phyloP scores from a whole-genome alignment of 1,284 basidiomycete genomes.

The Puccinia hordei region DNA sequence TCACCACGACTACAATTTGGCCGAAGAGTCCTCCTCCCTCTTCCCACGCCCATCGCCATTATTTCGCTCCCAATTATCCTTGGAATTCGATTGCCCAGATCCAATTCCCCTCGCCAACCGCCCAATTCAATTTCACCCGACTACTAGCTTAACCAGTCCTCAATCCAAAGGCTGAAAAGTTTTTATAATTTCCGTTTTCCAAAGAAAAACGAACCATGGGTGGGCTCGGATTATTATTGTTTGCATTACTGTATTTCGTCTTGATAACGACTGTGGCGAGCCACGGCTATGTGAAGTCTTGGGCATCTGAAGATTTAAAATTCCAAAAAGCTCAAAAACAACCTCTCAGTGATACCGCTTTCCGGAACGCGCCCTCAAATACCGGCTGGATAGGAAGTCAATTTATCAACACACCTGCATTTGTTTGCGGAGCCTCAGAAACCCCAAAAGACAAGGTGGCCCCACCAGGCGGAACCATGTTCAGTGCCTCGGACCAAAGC shows the following conservation, averaged over 20 bases:
- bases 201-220: background rate
- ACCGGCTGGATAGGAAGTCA: conserved; percentile 50
- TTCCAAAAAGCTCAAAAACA: conserved; percentile 43
- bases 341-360: conserved; percentile 35
- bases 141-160: background rate
- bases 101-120: conserved; percentile 3
- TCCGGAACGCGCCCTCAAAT: conserved; percentile 36
- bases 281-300: conserved; percentile 42
- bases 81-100: background rate
- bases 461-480: conserved; percentile 32
- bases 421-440: conserved; percentile 43
- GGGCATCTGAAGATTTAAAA: conserved; percentile 44
- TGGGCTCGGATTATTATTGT: background rate
- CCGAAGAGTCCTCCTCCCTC: background rate
- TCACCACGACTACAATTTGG: background rate
- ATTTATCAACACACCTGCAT: conserved; percentile 36
- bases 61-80: background rate
- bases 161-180: no score
- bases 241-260: background rate
- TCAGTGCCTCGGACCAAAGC: conserved; percentile 33
- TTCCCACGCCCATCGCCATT: background rate
- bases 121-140: no score
- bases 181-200: background rate
- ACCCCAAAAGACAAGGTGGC: conserved; percentile 39
- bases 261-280: background rate